A percentile compares a stretch with the other conserved stretches of the same genome.
phyloP scores from a whole-genome alignment of 2,329 filamentous ascomycete genomes.

The Colletotrichum destructivum region DNA sequence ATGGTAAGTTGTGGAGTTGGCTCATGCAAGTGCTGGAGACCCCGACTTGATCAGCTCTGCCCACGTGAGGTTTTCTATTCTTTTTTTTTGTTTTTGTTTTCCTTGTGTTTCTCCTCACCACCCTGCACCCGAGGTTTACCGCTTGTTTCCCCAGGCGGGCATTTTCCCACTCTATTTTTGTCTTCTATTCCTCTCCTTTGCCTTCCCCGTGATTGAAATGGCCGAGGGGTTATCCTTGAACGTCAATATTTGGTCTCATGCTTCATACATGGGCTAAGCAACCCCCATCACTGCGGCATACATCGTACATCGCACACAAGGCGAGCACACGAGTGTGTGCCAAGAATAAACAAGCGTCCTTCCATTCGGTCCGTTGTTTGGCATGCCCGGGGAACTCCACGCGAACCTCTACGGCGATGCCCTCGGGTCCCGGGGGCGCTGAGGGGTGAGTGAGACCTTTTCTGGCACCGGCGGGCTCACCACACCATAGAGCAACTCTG shows the following conservation, averaged over 20 bases:
- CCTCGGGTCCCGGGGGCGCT: not conserved
- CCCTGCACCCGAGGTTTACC: not conserved
- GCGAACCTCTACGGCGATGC: not conserved
- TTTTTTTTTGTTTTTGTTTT: not conserved
- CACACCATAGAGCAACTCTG: not conserved
- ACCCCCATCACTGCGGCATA: too few relatives aligned
- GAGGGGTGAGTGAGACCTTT: not conserved
- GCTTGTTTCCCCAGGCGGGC: not conserved
- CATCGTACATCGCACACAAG: too few relatives aligned
- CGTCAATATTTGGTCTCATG: slow-evolving; percentile 1
- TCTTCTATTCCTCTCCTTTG: too few relatives aligned
- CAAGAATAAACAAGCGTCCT: not conserved
- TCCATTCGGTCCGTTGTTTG: not conserved
- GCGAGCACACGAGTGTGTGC: too few relatives aligned
- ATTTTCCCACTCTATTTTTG: not conserved
- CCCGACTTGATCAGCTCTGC: not conserved
- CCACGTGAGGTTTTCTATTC: not conserved
- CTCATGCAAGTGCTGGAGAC: slow-evolving; percentile 12
- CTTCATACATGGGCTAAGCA: slow-evolving; percentile 10
- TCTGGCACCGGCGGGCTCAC: not conserved
- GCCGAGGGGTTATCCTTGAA: not conserved
- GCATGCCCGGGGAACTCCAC: not conserved
- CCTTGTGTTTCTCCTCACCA: too few relatives aligned
- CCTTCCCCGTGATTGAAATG: not conserved
- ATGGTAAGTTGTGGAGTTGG: slow-evolving; percentile 31